Percentiles rank a stretch among this genome's conserved stretches.
Conservation (phyloP, 1,139 yeast genomes). For the Zygotorulaspora mrakii region DNA sequence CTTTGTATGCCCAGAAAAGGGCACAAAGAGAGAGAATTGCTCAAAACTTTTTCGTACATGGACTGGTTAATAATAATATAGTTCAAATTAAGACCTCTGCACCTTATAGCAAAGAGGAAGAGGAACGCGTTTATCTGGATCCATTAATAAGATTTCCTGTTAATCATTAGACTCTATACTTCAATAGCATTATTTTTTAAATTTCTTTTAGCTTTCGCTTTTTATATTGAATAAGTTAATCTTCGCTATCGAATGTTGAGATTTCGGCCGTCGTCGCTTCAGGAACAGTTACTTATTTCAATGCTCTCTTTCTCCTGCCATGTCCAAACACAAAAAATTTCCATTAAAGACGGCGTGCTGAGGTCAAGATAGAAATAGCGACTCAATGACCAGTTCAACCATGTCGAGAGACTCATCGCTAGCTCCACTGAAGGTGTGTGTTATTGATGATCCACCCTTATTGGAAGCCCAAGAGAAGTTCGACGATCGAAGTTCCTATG, state of each 20-base stretch:
- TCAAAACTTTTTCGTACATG: slow-evolving; percentile 87
- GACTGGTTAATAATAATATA: slow-evolving; percentile 78
- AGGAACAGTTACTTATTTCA: no score
- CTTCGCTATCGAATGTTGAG: no score
- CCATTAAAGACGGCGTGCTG: no score
- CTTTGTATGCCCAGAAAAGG: slow-evolving; percentile 63
- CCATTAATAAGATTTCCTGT: slow-evolving; percentile 62
- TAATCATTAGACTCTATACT: no score
- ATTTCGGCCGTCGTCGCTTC: no score
- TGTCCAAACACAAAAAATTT: no score
- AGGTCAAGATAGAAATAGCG: background rate
- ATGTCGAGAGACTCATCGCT: slow-evolving; percentile 33
- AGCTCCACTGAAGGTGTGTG: slow-evolving; percentile 51
- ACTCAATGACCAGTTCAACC: no score
- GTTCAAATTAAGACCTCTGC: slow-evolving; percentile 84
- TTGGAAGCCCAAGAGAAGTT: slow-evolving; percentile 49
- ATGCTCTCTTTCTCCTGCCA: no score
- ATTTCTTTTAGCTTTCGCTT: no score
- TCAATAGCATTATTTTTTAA: no score
- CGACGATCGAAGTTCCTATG: slow-evolving; percentile 44
- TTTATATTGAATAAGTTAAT: no score
- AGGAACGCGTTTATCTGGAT: slow-evolving; percentile 80
- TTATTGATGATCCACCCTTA: slow-evolving; percentile 46
- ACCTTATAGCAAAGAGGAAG: slow-evolving; percentile 78
- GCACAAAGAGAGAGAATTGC: slow-evolving; percentile 75